Conservation (phyloP, 352 stramenopile species). For the Phytophthora megakarya region DNA sequence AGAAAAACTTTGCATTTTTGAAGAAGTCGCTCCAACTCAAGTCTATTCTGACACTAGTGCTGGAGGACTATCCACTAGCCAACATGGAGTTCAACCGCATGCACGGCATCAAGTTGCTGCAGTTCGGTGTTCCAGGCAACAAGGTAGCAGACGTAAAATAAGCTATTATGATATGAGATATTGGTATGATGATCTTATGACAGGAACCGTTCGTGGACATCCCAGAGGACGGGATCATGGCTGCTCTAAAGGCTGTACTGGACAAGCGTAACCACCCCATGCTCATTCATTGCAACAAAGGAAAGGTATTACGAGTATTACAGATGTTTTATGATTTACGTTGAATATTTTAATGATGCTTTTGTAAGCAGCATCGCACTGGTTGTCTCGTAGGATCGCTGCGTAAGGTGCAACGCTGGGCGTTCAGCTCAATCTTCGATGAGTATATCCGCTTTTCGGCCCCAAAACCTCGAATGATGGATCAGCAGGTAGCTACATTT, state of each 20-base stretch:
- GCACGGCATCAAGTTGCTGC: conserved; percentile 79
- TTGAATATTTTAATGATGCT: neutral
- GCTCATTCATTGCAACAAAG: conserved; percentile 90
- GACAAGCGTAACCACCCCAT: conserved; percentile 87
- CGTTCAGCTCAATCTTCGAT: conserved; percentile 84
- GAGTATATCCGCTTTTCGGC: conserved; percentile 88
- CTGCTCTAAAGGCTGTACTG: conserved; percentile 74
- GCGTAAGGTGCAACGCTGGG: conserved; percentile 84
- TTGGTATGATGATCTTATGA: neutral
- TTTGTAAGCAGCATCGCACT: conserved; percentile 63
- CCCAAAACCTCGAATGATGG: conserved; percentile 87
- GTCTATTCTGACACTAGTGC: conserved; percentile 85
- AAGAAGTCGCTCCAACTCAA: conserved; percentile 75
- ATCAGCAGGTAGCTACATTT: conserved; percentile 64
- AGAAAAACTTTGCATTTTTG: conserved; percentile 90
- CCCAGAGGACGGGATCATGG: conserved; percentile 76
- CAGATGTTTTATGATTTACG: too few relatives aligned
- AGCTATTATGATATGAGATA: neutral
- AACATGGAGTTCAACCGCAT: conserved; percentile 85
- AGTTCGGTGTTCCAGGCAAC: conserved; percentile 87
- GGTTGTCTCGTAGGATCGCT: conserved; percentile 79
- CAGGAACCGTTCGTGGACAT: conserved; percentile 89
- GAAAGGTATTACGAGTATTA: too few relatives aligned
- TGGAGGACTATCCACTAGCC: conserved; percentile 87
- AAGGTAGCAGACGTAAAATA: too few relatives aligned